phyloP scores from a whole-genome alignment of 768 basidiomycete genomes.

The Chalciporus pseudorubinellus region DNA sequence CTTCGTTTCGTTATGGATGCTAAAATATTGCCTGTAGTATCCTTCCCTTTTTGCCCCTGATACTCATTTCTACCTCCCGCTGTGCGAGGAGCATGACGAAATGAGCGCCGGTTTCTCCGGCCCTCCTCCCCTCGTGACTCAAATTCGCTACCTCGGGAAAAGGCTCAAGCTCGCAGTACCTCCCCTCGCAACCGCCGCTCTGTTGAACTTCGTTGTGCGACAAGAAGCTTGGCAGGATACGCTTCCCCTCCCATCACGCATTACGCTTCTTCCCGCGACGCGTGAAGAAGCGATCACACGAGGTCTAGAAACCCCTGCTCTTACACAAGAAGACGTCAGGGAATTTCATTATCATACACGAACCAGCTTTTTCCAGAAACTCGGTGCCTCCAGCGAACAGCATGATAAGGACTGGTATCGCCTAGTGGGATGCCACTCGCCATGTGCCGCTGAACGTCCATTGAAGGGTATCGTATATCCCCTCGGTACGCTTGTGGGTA shows the following conservation, averaged over 20 bases:
- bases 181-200: slow-evolving; percentile 39
- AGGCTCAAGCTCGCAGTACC: slow-evolving; percentile 42
- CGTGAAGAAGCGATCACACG: slow-evolving; percentile 33
- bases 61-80: slow-evolving; percentile 41
- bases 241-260: slow-evolving; percentile 21
- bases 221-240: slow-evolving; percentile 37
- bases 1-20: not conserved
- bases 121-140: slow-evolving; percentile 31
- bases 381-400: slow-evolving; percentile 22
- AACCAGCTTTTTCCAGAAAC: slow-evolving; percentile 27
- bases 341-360: slow-evolving; percentile 40
- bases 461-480: slow-evolving; percentile 42
- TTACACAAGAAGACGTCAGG: slow-evolving; percentile 38
- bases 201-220: slow-evolving; percentile 36
- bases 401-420: slow-evolving; percentile 52
- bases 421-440: slow-evolving; percentile 41
- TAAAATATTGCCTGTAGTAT: slow-evolving; percentile 30
- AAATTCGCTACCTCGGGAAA: slow-evolving; percentile 41
- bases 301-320: slow-evolving; percentile 31
- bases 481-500: slow-evolving; percentile 43
- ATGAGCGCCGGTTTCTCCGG: slow-evolving; percentile 28
- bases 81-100: slow-evolving; percentile 29
- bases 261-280: slow-evolving; percentile 32
- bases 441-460: slow-evolving; percentile 34
- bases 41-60: slow-evolving; percentile 45